Conservation (phyloP, 345 rosid species). For the Pistacia vera region DNA sequence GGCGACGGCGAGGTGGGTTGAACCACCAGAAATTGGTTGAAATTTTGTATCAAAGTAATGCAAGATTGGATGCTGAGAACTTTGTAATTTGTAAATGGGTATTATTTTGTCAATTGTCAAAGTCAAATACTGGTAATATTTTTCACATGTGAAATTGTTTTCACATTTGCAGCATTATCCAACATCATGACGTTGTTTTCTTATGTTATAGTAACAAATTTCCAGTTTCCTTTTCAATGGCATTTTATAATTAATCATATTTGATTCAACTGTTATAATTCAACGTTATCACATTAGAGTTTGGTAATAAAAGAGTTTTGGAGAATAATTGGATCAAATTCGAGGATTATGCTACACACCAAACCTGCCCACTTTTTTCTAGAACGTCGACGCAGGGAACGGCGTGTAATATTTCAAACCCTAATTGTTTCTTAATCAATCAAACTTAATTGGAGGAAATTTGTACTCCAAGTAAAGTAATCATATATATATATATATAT, state of each 20-base stretch:
- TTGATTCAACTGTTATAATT: too few species aligned
- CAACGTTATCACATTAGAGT: too few species aligned
- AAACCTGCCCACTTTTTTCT: background rate
- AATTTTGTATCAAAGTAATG: background rate
- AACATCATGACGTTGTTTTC: too few species aligned
- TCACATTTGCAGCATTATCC: too few species aligned
- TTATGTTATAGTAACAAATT: too few species aligned
- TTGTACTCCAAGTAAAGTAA: constrained; percentile 24
- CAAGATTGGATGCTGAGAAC: too few species aligned
- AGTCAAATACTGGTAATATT: constrained; percentile 10
- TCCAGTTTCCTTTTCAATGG: too few species aligned
- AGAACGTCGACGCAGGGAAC: background rate
- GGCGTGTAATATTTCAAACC: background rate
- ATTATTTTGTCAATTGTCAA: background rate
- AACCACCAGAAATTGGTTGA: constrained; percentile 28
- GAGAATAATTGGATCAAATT: too few species aligned
- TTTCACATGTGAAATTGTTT: background rate
- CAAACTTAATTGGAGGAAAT: background rate
- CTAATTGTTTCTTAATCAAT: background rate
- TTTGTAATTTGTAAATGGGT: background rate
- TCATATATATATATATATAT: background rate
- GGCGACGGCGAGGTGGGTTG: constrained; percentile 15
- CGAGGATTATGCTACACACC: background rate
- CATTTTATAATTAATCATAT: too few species aligned
- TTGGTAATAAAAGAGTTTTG: too few species aligned